Conservation (phyloP, 2,329 filamentous ascomycete genomes). For the Sporothrix euskadiensis region DNA sequence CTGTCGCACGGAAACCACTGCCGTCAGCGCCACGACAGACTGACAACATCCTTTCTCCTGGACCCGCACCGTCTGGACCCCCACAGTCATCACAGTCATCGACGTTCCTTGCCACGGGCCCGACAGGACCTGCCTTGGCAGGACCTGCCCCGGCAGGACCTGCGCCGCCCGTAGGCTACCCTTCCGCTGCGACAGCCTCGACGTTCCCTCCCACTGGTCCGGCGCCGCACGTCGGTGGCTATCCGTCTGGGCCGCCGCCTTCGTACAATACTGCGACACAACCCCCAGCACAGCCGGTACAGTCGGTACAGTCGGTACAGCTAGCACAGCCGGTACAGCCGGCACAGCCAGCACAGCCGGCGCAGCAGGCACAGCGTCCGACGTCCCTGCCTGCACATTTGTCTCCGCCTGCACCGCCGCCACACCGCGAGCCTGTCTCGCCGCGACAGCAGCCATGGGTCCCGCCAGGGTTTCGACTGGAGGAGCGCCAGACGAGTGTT, state of each 20-base stretch:
- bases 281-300: neutral
- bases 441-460: conserved; percentile 26
- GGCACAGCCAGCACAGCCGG: neutral
- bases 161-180: neutral
- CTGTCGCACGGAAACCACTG: conserved; percentile 56
- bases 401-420: neutral
- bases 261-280: neutral
- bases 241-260: neutral
- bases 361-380: neutral
- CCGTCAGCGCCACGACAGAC: conserved; percentile 36
- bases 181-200: neutral
- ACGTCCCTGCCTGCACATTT: neutral
- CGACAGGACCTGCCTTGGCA: neutral
- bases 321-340: neutral
- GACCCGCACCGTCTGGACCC: neutral
- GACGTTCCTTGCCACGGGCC: neutral
- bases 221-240: neutral
- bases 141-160: neutral
- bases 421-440: conserved; percentile 3
- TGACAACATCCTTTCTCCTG: conserved; percentile 16
- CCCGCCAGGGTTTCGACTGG: conserved; percentile 29
- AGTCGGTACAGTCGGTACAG: too few relatives aligned
- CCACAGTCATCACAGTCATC: neutral
- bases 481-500: conserved; percentile 22
- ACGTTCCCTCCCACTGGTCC: neutral